Evolutionary conservation across 179 eudicot genomes (phyloP).

Genomic region (Spergularia azorica): DNA sequence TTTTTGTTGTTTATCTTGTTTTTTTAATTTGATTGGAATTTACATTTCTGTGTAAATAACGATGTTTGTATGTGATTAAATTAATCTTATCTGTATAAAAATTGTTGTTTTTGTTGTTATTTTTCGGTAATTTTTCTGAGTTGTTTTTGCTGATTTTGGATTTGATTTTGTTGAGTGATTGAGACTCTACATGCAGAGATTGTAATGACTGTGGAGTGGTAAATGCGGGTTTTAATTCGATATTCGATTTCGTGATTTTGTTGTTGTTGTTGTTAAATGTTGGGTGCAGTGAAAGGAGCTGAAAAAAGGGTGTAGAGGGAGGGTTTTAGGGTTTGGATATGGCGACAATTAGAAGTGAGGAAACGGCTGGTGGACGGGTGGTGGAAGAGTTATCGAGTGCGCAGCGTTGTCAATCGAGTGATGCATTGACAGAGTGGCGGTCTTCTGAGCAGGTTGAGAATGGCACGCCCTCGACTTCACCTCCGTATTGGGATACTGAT

Average conservation of each 20-base stretch:
- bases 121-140: not conserved
- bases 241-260: not conserved
- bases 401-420: constrained; percentile 58
- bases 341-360: constrained; percentile 68
- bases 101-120: constrained; percentile 7
- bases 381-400: constrained; percentile 53
- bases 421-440: constrained; percentile 77
- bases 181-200: constrained; percentile 17
- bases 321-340: constrained; percentile 40
- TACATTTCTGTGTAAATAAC: not conserved
- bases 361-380: constrained; percentile 57
- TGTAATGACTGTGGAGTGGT: not conserved
- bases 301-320: constrained; percentile 36
- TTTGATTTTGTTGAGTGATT: constrained; percentile 1
- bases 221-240: not conserved
- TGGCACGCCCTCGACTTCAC: constrained; percentile 85
- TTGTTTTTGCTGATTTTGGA: not conserved
- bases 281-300: constrained; percentile 40
- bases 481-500: constrained; percentile 87
- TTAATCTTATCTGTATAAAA: not conserved
- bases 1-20: not conserved
- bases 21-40: not conserved
- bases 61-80: not conserved
- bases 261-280: not conserved
- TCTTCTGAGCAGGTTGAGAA: constrained; percentile 78